Evolutionary conservation across 306 rosid genomes (phyloP).

Genomic region (Abrus pulchellus): DNA sequence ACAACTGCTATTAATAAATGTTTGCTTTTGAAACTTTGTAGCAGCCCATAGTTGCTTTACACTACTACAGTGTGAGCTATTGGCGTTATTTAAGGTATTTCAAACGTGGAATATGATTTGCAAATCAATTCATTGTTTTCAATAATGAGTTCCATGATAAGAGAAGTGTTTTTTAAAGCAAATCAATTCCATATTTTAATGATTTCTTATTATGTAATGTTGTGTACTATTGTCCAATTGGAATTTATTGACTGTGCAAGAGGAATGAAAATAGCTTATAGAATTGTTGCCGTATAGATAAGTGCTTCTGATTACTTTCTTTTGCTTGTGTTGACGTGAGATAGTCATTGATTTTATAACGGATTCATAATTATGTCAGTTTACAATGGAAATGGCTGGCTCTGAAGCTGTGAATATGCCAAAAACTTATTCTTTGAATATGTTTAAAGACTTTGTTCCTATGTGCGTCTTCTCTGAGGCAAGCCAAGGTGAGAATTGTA

Average conservation of each 20-base stretch:
- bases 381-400: slow-evolving; percentile 90
- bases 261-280: slow-evolving; percentile 24
- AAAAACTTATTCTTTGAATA: slow-evolving; percentile 79
- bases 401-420: slow-evolving; percentile 71
- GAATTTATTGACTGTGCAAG: slow-evolving; percentile 10
- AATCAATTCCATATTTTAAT: slow-evolving; percentile 15
- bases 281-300: slow-evolving; percentile 11
- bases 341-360: slow-evolving; percentile 41
- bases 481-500: slow-evolving; percentile 75
- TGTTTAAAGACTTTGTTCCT: slow-evolving; percentile 94
- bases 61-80: too few relatives aligned
- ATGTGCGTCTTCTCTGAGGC: slow-evolving; percentile 92
- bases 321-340: slow-evolving; percentile 32
- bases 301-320: slow-evolving; percentile 5
- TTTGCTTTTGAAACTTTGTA: too few relatives aligned
- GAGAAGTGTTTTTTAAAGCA: slow-evolving; percentile 6
- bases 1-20: too few relatives aligned
- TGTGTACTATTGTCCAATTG: slow-evolving; percentile 5
- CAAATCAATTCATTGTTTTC: background rate
- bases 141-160: background rate
- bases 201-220: background rate
- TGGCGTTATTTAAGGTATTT: background rate
- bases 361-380: slow-evolving; percentile 60
- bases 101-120: slow-evolving; percentile 5
- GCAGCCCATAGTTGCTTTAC: too few relatives aligned